Conservation (phyloP, 371 early-diverging fungal genomes). For the Sporodiniella umbellata region DNA sequence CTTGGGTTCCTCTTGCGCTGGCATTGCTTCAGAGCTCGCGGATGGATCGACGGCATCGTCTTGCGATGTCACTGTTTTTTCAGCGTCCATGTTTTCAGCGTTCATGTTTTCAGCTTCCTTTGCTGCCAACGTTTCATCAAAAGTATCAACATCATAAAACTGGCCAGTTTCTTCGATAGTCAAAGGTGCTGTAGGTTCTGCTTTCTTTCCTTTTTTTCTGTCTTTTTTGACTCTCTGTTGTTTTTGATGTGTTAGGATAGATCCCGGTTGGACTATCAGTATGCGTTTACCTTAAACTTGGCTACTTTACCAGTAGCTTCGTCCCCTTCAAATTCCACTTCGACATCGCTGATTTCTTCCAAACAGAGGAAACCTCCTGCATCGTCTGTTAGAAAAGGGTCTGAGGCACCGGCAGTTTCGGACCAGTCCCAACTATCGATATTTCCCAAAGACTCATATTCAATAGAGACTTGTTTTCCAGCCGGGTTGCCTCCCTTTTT, state of each 20-base stretch:
- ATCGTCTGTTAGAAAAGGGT: constrained; percentile 54
- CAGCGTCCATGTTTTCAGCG: background rate
- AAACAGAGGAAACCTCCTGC: constrained; percentile 79
- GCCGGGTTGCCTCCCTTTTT: background rate
- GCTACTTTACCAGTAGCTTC: constrained; percentile 61
- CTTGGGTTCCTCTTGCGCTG: constrained; percentile 10
- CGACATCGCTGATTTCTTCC: constrained; percentile 85
- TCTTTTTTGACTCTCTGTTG: constrained; percentile 48
- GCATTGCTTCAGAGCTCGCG: no score
- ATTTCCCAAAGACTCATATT: constrained; percentile 32
- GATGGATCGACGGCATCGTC: no score
- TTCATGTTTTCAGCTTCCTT: constrained; percentile 16
- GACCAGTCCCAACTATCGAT: constrained; percentile 67
- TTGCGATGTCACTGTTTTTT: background rate
- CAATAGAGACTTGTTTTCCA: constrained; percentile 5
- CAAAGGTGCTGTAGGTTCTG: constrained; percentile 48
- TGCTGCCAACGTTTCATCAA: constrained; percentile 40
- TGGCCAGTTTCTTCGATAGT: constrained; percentile 40
- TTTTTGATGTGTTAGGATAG: no score
- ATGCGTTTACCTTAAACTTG: constrained; percentile 62
- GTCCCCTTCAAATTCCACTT: constrained; percentile 70
- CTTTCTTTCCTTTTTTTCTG: constrained; percentile 33
- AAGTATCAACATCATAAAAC: constrained; percentile 53
- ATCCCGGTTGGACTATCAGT: no score
- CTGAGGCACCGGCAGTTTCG: constrained; percentile 41